Conservation (phyloP, 2,329 filamentous ascomycete species). For the Juglanconis oblonga region DNA sequence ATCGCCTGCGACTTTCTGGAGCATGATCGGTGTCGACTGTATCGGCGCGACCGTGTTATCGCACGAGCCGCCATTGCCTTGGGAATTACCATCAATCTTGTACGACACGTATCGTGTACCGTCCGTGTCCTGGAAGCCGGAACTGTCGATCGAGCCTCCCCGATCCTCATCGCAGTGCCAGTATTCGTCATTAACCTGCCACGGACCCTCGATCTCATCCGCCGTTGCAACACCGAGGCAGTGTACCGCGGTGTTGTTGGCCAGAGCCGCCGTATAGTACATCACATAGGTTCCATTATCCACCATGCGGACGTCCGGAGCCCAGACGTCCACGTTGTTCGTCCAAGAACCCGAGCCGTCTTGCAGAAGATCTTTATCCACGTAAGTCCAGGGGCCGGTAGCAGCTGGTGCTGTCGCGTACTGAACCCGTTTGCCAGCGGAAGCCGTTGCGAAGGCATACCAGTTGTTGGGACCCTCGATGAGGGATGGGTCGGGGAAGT, state of each 20-base stretch:
- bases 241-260: conserved; percentile 39
- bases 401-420: conserved; percentile 49
- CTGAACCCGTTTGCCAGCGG: conserved; percentile 49
- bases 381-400: conserved; percentile 42
- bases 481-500: conserved; percentile 56
- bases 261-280: conserved; percentile 54
- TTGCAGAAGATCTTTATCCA: conserved; percentile 52
- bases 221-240: conserved; percentile 59
- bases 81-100: conserved; percentile 64
- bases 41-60: conserved; percentile 40
- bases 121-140: conserved; percentile 54
- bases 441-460: conserved; percentile 58
- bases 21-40: conserved; percentile 51
- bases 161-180: conserved; percentile 49
- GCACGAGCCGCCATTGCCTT: conserved; percentile 42
- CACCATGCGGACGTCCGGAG: conserved; percentile 55
- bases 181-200: conserved; percentile 42
- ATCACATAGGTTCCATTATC: conserved; percentile 53
- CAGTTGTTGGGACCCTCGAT: conserved; percentile 46
- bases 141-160: conserved; percentile 63
- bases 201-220: conserved; percentile 47
- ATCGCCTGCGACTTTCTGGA: conserved; percentile 49
- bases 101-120: conserved; percentile 59
- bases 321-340: conserved; percentile 54
- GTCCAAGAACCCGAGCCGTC: conserved; percentile 50